A percentile compares a stretch with the other conserved stretches of the same genome.
These are phyloP conservation scores for Mycena kentingensis DNA, from an alignment of 768 basidiomycete species.

Conservation along the genomic window DNA sequence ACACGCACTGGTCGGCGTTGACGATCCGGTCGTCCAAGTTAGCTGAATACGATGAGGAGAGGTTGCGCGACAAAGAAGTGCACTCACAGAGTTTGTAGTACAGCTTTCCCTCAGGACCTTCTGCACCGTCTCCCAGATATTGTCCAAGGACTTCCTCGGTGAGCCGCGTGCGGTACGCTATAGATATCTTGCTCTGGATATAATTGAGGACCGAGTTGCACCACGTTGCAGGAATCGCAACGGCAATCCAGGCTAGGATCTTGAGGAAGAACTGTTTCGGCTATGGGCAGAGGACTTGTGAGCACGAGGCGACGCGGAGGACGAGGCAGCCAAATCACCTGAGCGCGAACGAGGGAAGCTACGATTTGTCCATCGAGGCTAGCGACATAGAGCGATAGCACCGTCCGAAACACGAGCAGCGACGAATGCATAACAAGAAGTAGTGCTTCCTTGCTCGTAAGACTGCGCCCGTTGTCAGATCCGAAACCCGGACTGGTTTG, in stretches of 20 bases:
- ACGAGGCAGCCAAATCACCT: no score
- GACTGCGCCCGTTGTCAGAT: no score
- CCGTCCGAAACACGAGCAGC: conserved; percentile 85
- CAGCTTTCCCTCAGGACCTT: conserved; percentile 71
- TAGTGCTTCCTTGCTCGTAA: conserved; percentile 84
- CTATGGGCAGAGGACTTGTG: conserved; percentile 67
- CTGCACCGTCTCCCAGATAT: conserved; percentile 77
- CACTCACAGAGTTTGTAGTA: conserved; percentile 89
- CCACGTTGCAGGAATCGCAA: conserved; percentile 93
- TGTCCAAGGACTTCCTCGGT: conserved; percentile 80
- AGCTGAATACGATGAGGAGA: conserved; percentile 47
- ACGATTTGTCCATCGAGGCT: conserved; percentile 87
- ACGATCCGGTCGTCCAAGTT: conserved; percentile 95
- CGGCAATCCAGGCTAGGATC: conserved; percentile 85
- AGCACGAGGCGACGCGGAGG: not conserved
- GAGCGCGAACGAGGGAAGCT: conserved; percentile 12
- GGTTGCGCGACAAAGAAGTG: not conserved
- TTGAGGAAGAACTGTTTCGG: conserved; percentile 78
- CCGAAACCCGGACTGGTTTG: no score
- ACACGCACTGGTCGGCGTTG: conserved; percentile 85
- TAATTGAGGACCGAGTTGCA: conserved; percentile 92
- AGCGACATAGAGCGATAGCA: conserved; percentile 92
- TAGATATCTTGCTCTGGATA: conserved; percentile 89
- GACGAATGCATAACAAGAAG: conserved; percentile 87
- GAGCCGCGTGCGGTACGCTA: conserved; percentile 84